phyloP scores from a whole-genome alignment of 352 stramenopile genomes.

The Vaucheria bursata region DNA sequence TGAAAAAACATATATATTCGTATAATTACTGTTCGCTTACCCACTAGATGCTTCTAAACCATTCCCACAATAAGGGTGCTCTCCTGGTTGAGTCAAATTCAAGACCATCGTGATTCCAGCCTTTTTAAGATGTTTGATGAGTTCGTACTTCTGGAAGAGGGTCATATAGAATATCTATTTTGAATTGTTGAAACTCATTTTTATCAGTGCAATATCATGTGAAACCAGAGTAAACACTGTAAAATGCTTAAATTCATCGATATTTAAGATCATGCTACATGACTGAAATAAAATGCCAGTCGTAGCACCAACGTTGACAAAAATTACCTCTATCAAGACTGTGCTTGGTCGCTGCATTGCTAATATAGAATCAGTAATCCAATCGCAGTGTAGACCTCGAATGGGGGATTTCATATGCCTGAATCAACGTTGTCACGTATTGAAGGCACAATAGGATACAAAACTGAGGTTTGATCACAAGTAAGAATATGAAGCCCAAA shows the following conservation, averaged over 20 bases:
- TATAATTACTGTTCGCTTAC: too few species aligned
- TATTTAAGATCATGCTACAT: too few species aligned
- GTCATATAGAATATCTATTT: too few species aligned
- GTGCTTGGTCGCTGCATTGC: slow-evolving; percentile 77
- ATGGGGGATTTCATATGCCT: background rate
- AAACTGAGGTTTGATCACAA: background rate
- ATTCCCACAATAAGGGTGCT: slow-evolving; percentile 77
- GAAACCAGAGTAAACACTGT: too few species aligned
- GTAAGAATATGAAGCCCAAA: background rate
- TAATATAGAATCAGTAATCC: slow-evolving; percentile 68
- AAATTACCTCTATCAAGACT: slow-evolving; percentile 55
- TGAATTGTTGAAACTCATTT: too few species aligned
- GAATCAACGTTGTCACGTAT: slow-evolving; percentile 22
- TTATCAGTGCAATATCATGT: too few species aligned
- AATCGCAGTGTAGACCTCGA: slow-evolving; percentile 67
- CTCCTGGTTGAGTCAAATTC: slow-evolving; percentile 76
- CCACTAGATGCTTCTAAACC: slow-evolving; percentile 55
- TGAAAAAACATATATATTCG: too few species aligned
- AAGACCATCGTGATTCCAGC: slow-evolving; percentile 70
- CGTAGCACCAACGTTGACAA: background rate
- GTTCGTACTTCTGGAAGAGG: slow-evolving; percentile 34
- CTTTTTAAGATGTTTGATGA: slow-evolving; percentile 31
- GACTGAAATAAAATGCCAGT: background rate
- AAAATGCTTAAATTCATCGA: too few species aligned
- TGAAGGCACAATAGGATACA: slow-evolving; percentile 57